Evolutionary conservation across 352 stramenopile species (phyloP).

Genomic region (Globisporangium apiculatum): DNA sequence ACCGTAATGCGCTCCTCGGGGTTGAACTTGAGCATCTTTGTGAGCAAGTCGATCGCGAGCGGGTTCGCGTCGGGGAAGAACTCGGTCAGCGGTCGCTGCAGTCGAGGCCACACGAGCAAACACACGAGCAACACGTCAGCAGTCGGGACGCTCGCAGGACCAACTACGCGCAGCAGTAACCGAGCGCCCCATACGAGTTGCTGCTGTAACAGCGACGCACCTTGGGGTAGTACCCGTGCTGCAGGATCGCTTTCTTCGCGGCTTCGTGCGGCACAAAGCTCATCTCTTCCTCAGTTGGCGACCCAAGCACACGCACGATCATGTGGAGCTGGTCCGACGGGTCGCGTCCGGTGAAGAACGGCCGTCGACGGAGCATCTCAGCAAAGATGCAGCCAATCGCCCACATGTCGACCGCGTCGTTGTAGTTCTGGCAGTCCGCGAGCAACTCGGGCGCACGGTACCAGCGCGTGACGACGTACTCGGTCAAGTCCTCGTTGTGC

Average conservation of each 20-base stretch:
- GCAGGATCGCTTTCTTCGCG: conserved; percentile 73
- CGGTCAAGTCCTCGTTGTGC: conserved; percentile 68
- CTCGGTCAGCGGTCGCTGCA: conserved; percentile 57
- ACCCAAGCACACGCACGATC: conserved; percentile 90
- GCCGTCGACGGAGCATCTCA: conserved; percentile 96
- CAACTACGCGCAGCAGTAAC: neutral
- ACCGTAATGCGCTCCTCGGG: conserved; percentile 91
- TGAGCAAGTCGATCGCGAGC: conserved; percentile 81
- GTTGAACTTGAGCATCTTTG: conserved; percentile 92
- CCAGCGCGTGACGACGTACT: conserved; percentile 91
- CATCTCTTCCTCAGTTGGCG: conserved; percentile 92
- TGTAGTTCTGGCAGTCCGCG: conserved; percentile 94
- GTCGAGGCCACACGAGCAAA: too few relatives aligned
- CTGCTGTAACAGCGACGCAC: conserved; percentile 15
- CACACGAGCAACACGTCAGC: too few relatives aligned
- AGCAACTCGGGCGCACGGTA: conserved; percentile 85
- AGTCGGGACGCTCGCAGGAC: neutral
- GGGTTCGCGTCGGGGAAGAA: conserved; percentile 85
- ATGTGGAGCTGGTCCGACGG: conserved; percentile 82
- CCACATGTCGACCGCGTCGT: conserved; percentile 95
- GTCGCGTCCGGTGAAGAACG: conserved; percentile 78
- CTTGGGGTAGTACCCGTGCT: conserved; percentile 83
- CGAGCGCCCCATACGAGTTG: neutral
- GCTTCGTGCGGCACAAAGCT: conserved; percentile 95
- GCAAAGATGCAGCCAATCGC: conserved; percentile 98